These are phyloP conservation scores for Trypanosoma rangeli DNA, from an alignment of 208 protist species.

Conservation along the genomic window DNA sequence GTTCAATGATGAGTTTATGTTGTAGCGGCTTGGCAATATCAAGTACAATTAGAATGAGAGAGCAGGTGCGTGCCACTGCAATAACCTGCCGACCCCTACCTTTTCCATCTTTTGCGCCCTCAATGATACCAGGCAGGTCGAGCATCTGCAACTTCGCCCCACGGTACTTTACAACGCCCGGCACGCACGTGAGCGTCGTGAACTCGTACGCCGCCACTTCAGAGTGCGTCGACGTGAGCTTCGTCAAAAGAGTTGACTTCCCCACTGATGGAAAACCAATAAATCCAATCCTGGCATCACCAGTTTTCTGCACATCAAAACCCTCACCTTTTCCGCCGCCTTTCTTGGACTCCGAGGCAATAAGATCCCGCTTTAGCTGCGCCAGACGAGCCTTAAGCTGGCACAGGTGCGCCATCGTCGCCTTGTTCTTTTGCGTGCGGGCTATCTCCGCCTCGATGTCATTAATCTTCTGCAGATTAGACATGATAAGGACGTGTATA, in stretches of 20 bases:
- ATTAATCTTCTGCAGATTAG: slow-evolving; percentile 91
- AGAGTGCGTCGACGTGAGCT: slow-evolving; percentile 97
- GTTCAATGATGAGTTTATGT: slow-evolving; percentile 95
- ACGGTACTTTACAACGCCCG: slow-evolving; percentile 95
- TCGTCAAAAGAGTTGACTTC: slow-evolving; percentile 97
- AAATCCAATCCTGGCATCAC: slow-evolving; percentile 95
- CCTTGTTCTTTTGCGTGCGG: slow-evolving; percentile 99
- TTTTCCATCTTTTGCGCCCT: slow-evolving; percentile 99
- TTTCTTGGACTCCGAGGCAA: slow-evolving; percentile 88
- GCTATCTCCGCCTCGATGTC: slow-evolving; percentile 98
- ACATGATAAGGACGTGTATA: slow-evolving; percentile 30
- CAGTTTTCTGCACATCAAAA: slow-evolving; percentile 98
- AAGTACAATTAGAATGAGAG: slow-evolving; percentile 98
- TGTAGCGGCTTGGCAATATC: slow-evolving; percentile 97
- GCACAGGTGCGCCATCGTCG: slow-evolving; percentile 96
- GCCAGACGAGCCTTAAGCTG: slow-evolving; percentile 98
- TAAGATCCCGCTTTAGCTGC: slow-evolving; percentile 96
- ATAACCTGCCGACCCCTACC: slow-evolving; percentile 99
- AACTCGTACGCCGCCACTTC: slow-evolving; percentile 99
- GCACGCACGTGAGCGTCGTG: slow-evolving; percentile 98
- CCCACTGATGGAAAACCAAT: slow-evolving; percentile 98
- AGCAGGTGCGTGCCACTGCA: slow-evolving; percentile 95
- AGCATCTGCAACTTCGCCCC: slow-evolving; percentile 95
- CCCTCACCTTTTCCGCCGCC: slow-evolving; percentile 92
- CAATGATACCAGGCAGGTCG: slow-evolving; percentile 98